These are phyloP conservation scores for Fusarium concolor DNA, from an alignment of 2,329 filamentous ascomycete genomes.

Conservation along the genomic window DNA sequence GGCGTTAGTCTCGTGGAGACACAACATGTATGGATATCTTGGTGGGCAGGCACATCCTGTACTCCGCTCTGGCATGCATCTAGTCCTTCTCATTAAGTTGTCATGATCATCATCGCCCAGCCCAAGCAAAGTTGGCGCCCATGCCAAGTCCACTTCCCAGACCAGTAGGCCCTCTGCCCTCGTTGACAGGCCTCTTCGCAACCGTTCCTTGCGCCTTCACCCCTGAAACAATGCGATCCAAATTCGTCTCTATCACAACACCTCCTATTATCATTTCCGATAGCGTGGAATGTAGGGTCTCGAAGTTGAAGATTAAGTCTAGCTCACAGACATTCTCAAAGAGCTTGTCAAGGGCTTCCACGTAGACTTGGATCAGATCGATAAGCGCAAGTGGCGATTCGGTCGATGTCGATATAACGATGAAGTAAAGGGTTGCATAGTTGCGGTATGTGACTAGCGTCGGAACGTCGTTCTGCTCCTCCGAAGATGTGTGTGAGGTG, in stretches of 20 bases:
- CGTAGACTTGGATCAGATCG: slow-evolving; percentile 97
- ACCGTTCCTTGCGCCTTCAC: slow-evolving; percentile 82
- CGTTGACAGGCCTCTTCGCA: slow-evolving; percentile 82
- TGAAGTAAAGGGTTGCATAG: slow-evolving; percentile 98
- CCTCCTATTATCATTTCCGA: slow-evolving; percentile 96
- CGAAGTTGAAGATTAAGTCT: slow-evolving; percentile 98
- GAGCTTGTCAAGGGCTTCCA: slow-evolving; percentile 91
- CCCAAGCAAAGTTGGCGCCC: slow-evolving; percentile 70
- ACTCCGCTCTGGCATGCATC: slow-evolving; percentile 28
- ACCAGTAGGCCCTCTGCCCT: slow-evolving; percentile 61
- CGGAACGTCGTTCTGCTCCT: slow-evolving; percentile 86
- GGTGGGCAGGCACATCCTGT: slow-evolving; percentile 32
- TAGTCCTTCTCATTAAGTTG: slow-evolving; percentile 9
- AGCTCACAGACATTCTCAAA: slow-evolving; percentile 99
- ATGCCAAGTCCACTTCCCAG: slow-evolving; percentile 65
- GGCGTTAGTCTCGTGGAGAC: slow-evolving; percentile 44
- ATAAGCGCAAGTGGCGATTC: slow-evolving; percentile 95
- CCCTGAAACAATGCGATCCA: slow-evolving; percentile 88
- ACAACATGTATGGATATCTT: slow-evolving; percentile 44
- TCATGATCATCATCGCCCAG: slow-evolving; percentile 50
- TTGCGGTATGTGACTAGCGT: slow-evolving; percentile 97
- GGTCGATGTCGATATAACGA: slow-evolving; percentile 95
- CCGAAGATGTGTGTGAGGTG: slow-evolving; percentile 72
- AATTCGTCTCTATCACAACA: slow-evolving; percentile 90
- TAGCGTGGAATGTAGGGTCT: slow-evolving; percentile 91